Percentiles rank a stretch among this genome's conserved stretches.
Evolutionary conservation across 441 rosid species (phyloP).

Genomic region (Syzygium malaccense): DNA sequence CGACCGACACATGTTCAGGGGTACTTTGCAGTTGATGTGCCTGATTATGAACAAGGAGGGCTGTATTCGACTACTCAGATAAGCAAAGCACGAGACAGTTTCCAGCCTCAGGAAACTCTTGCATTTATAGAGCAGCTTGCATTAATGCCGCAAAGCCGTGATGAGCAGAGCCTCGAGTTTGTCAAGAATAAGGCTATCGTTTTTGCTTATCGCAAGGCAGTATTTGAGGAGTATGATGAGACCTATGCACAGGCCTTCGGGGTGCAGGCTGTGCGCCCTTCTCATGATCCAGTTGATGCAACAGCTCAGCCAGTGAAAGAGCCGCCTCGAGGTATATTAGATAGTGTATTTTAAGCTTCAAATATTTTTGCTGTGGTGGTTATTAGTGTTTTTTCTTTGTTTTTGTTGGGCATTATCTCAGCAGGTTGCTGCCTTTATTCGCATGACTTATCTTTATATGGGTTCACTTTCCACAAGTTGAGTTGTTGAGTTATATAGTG

Average conservation of each 20-base stretch:
- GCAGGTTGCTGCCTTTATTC: neutral
- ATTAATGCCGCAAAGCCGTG: constrained; percentile 34
- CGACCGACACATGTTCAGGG: constrained; percentile 51
- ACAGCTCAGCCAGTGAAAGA: constrained; percentile 33
- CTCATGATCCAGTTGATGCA: constrained; percentile 16
- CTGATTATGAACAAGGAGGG: constrained; percentile 66
- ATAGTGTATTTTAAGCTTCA: constrained; percentile 3
- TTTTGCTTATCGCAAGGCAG: constrained; percentile 62
- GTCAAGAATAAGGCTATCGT: constrained; percentile 54
- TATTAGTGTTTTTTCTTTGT: neutral
- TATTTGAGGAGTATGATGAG: constrained; percentile 93
- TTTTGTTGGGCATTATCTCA: neutral
- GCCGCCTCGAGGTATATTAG: constrained; percentile 50
- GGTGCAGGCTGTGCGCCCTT: constrained; percentile 31
- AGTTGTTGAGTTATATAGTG: neutral
- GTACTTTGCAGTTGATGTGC: constrained; percentile 79
- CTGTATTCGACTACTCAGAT: constrained; percentile 72
- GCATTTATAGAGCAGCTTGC: constrained; percentile 65
- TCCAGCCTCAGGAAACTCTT: constrained; percentile 46
- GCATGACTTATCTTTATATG: neutral
- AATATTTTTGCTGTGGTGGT: neutral
- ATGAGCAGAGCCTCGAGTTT: constrained; percentile 33
- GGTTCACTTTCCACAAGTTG: neutral
- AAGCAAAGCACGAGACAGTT: constrained; percentile 55
- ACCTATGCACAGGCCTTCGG: constrained; percentile 95